Conservation (phyloP, 371 early-diverging fungal genomes). For the Rhizopus delemar region DNA sequence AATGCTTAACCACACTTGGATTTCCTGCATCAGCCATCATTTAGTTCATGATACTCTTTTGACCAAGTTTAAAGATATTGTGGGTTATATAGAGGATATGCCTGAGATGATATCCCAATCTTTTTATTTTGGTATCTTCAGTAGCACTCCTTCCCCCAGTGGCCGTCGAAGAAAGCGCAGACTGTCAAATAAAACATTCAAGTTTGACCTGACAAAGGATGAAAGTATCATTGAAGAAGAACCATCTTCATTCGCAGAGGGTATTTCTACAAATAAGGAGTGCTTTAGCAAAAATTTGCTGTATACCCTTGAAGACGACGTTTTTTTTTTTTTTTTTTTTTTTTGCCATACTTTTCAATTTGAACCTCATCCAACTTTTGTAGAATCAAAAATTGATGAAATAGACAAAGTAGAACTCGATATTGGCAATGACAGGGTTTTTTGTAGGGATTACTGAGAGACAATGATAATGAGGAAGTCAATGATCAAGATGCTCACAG, state of each 20-base stretch:
- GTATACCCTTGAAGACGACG: constrained; percentile 19
- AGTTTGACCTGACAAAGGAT: constrained; percentile 11
- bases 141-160: constrained; percentile 6
- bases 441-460: constrained; percentile 19
- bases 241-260: constrained; percentile 18
- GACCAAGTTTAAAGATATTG: constrained; percentile 44
- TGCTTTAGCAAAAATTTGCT: constrained; percentile 35
- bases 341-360: constrained; percentile 26
- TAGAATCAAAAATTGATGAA: constrained; percentile 25
- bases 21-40: constrained; percentile 35
- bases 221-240: constrained; percentile 21
- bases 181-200: constrained; percentile 14
- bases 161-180: constrained; percentile 19
- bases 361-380: constrained; percentile 34
- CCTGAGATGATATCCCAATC: constrained; percentile 3
- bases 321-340: constrained; percentile 22
- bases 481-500: background rate
- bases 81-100: constrained; percentile 37
- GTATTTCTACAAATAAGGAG: constrained; percentile 22
- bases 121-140: constrained; percentile 9
- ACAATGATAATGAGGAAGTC: constrained; percentile 13
- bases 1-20: constrained; percentile 40
- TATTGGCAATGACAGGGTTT: constrained; percentile 19
- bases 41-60: constrained; percentile 46
- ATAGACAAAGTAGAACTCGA: constrained; percentile 23